A percentile compares a stretch with the other conserved stretches of the same genome.
phyloP scores from a whole-genome alignment of 768 basidiomycete species.

The Phallus indusiatus region DNA sequence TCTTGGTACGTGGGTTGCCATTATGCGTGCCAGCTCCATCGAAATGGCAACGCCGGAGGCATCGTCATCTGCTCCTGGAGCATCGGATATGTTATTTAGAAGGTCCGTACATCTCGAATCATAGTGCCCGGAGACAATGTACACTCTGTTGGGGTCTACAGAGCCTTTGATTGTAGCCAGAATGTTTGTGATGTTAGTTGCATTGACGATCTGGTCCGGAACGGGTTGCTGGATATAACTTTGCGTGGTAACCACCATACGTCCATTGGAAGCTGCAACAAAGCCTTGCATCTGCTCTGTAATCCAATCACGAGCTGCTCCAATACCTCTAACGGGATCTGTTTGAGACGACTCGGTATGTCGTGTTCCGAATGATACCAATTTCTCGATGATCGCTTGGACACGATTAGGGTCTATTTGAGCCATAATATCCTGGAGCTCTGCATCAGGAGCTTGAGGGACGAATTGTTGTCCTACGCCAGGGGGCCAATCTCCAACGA shows the following conservation, averaged over 20 bases:
- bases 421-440: conserved; percentile 37
- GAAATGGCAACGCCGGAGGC: conserved; percentile 45
- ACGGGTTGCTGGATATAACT: conserved; percentile 35
- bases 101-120: conserved; percentile 36
- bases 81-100: conserved; percentile 25
- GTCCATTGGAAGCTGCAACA: conserved; percentile 29
- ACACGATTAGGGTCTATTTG: conserved; percentile 37
- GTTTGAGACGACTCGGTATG: conserved; percentile 45
- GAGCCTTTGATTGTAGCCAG: conserved; percentile 40
- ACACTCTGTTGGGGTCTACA: conserved; percentile 39
- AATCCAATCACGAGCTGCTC: conserved; percentile 49
- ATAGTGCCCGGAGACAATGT: conserved; percentile 47
- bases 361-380: conserved; percentile 47
- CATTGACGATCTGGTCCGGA: conserved; percentile 25
- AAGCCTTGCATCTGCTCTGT: conserved; percentile 32
- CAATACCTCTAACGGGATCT: conserved; percentile 42
- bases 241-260: conserved; percentile 30
- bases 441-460: conserved; percentile 34
- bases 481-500: conserved; percentile 33
- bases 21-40: conserved; percentile 42
- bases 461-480: conserved; percentile 36
- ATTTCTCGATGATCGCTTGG: conserved; percentile 38
- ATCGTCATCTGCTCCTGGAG: conserved; percentile 47
- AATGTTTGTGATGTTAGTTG: conserved; percentile 43
- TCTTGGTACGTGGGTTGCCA: conserved; percentile 34